Base-by-base conservation (phyloP, 495 filamentous ascomycete species). In the Penicillium mononematosum region DNA sequence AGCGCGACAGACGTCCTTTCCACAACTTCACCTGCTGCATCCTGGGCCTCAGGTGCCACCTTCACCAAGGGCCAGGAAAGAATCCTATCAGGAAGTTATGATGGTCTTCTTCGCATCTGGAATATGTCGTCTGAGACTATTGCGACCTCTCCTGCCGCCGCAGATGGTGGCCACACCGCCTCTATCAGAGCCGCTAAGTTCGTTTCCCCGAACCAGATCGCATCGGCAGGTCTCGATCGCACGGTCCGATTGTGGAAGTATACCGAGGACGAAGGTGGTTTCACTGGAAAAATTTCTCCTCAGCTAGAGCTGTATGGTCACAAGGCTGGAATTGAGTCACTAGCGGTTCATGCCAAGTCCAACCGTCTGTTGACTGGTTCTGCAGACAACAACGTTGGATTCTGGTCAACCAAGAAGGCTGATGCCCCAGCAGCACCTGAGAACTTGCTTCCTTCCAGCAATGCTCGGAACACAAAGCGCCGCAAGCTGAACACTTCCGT, bases 211-310 rank as follows among this genome's bases (percentile, higher is more conserved):
- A 83, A 81, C 17, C 84, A 88, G 66, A 78, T 96, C 62, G 91
- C 85, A 1, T 93, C 94, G 0, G 81, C 89, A 0, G 85, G 90
- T 27, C 77, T 94, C 55, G 94, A 97, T 72, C 82, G 89, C 38
- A 89, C 87, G 0, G 81, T 98, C 43, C 84, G 91, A 31, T 69
- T 96, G 66, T 98, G 93, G 91, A 89, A 90, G 58, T 96, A 95
- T 72, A 70, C 79, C 12, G 87, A 92, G 59, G 69, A 75, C 38
- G 80, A 83, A 32, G 84, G 84, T 64, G 76, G 74, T 7, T 79
- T 83, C 25, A 70, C 78, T 7, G 86, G 81, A 58, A 81, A 83
- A 3, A 75, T 96, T 47, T 84, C 84, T 41, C 90, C 91, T 1
- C 79, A 85, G 19, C 75, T 97, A 36, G 91, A 96, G 64, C 80